Base-by-base conservation (phyloP, 176 grass and related monocot genomes). In the Aegilops bicornis region DNA sequence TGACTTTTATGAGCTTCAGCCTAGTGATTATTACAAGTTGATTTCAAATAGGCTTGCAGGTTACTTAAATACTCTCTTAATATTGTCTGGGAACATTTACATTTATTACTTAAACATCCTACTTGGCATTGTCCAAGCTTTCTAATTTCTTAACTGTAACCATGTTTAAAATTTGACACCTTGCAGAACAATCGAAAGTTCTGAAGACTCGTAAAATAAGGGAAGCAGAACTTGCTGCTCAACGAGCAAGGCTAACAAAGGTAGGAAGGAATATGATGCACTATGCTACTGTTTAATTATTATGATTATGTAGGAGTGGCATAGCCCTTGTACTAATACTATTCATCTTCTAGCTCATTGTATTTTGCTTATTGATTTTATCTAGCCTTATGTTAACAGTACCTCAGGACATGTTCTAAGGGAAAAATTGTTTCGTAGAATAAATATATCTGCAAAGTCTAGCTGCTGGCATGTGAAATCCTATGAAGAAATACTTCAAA, bases 1-100 rank as follows among this genome's bases (percentile, higher is more conserved):
- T 67, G 92, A 94, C 14, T 99, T 99, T 81, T 99, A 96, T 84
- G 94, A 99, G 86, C 88, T 99, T 89, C 88, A 91, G 47, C 89
- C 94, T 73, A 92, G 87, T 37, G 97, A 99, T 82, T 96, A 93
- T 89, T 99, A 78, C 35, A 86, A 82, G 17, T 76, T 96, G 81
- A 79, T 90, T 76, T 83, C 88, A 50, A 88, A 87, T 74, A 94
- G 73, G 87, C 79, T 99, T 9, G 92, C 76, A 91, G 94, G 97
- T 93, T 77, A 86, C 24, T 69, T 60, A 36, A 54, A 64, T 70
- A 62, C 3, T 12, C 42, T 61, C 50, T 82, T 62, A 71, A 67
- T 90, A 47, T 59, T 37, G 24, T 92, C 64, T 77, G 67, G 29
- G 11, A 40, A 71, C 45, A 33, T 76, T 61, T 1, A 47, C 22